Base-by-base conservation (phyloP, 208 protist species). In the Acanthamoeba rhysodes region DNA sequence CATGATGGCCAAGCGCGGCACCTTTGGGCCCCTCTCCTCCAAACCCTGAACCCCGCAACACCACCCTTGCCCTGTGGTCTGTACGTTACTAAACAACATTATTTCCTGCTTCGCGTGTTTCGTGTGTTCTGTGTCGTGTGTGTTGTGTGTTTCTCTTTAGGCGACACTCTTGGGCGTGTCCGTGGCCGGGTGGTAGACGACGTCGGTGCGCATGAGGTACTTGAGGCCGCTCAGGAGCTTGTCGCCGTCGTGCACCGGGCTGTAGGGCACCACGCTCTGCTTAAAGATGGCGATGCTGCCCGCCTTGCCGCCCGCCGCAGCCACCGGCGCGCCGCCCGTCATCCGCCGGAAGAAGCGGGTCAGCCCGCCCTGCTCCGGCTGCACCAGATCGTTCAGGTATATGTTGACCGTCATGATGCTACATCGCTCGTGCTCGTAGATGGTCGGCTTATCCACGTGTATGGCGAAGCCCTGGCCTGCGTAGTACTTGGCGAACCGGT, bases 371-470 rank as follows among this genome's bases (percentile, higher is more conserved):
- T 93, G 87, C 68, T 93, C 87, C 41, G 87, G 87, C 45, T 50
- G 45, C 68, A 78, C 12, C n/a, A 93, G 41, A 27, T 93, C 87
- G 68, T 93, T 93, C 53, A 93, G 87, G 87, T 93, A 93, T 8
- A 93, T 93, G 68, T 93, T 93, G 68, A 93, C 87, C 7, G 87
- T 93, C 22, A 80, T 37, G 87, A 93, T 37, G 87, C 87, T 93
- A 24, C 87, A 93, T 7, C 29, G 18, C 18, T 72, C 68, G 32
- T 72, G 87, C 87, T 93, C 87, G 57, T 80, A 93, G 62, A 93
- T 93, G 62, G 87, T 93, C 41, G 87, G 87, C 87, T 93, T 93
- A 10, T 93, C 87, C 7, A 93, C 87, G 45, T 93, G 87, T 18
- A 93, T 93, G 41, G 87, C 62, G 27, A 93, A 93, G 41, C 87